Percentiles rank a stretch among this genome's conserved stretches.
Evolutionary conservation across 177 flowering plant species (phyloP).

Genomic region (Vitis hybrid): DNA sequence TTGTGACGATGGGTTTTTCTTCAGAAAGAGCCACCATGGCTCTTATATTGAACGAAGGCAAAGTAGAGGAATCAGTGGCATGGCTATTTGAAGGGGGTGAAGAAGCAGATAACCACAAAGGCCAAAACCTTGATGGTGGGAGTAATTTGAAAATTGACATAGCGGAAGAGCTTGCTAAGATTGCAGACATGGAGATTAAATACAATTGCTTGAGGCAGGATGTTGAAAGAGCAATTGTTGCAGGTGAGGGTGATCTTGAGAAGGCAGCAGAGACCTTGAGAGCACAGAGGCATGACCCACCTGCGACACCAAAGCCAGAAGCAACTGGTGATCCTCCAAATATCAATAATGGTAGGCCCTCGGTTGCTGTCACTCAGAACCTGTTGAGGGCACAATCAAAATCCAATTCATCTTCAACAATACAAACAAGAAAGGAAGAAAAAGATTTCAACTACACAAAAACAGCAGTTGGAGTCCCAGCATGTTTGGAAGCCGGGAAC

Average conservation of each 20-base stretch:
- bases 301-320: constrained; percentile 52
- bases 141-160: constrained; percentile 81
- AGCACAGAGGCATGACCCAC: constrained; percentile 51
- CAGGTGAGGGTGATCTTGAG: constrained; percentile 82
- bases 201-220: constrained; percentile 70
- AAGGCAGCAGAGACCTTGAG: constrained; percentile 62
- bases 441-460: constrained; percentile 69
- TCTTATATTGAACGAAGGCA: constrained; percentile 79
- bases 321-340: constrained; percentile 50
- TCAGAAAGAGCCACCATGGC: constrained; percentile 89
- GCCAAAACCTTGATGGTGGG: constrained; percentile 35
- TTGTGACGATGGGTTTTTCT: constrained; percentile 87
- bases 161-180: constrained; percentile 72
- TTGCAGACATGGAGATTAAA: constrained; percentile 61
- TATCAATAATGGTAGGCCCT: constrained; percentile 14
- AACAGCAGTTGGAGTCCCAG: constrained; percentile 27
- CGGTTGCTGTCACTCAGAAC: constrained; percentile 18
- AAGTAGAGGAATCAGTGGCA: constrained; percentile 74
- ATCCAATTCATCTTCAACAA: constrained; percentile 24
- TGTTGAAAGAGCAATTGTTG: constrained; percentile 80
- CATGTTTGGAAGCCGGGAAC: constrained; percentile 39
- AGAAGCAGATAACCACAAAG: constrained; percentile 39
- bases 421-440: constrained; percentile 61
- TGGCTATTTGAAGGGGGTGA: constrained; percentile 86
- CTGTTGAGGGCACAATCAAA: constrained; percentile 29